Base-by-base conservation (phyloP, 768 basidiomycete species). In the Lactarius akahatsu region DNA sequence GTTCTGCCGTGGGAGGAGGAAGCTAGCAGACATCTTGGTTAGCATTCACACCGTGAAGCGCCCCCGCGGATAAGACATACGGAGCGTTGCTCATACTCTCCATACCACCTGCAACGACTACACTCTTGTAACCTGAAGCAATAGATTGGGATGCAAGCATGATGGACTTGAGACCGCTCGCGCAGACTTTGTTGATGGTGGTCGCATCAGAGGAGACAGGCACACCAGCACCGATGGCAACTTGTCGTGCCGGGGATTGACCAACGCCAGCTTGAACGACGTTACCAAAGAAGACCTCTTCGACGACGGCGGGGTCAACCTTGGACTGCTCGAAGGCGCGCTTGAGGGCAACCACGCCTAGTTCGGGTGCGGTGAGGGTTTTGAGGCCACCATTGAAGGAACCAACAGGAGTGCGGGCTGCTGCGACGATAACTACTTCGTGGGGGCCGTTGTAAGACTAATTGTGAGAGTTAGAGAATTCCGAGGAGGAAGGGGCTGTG, bases 51-150 rank as follows among this genome's bases (percentile, higher is more conserved):
- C 26, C 23, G 20, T 52, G 57, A 66, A 23, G 47, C 23, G 45
- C n/a, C 45, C 4, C 45, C 45, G 45, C n/a, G n/a, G 45, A 50
- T 50, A 2, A 28, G 5, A 86, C 96, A 74, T 75, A 98, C 95
- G 97, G 97, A 59, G 95, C 94, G 72, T 98, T 92, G 76, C 92
- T 96, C 97, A 99, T 99, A 80, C 92, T 95, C 81, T 99, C 97
- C 94, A 94, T 97, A 67, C 97, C 97, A 71, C 97, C 97, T 64
- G 96, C 96, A 30, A 88, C 93, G 71, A 97, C 90, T 59, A 97
- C 85, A 47, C 79, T 86, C 66, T 90, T 87, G 75, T 96, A 87
- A 59, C 97, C 97, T 28, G 88, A 82, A 76, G 88, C 84, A 73
- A 99, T 94, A 73, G 84, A 86, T 80, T 98, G 97, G 32, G 94